Evolutionary conservation across 768 basidiomycete species (phyloP).

Genomic region (Russula virescens): DNA sequence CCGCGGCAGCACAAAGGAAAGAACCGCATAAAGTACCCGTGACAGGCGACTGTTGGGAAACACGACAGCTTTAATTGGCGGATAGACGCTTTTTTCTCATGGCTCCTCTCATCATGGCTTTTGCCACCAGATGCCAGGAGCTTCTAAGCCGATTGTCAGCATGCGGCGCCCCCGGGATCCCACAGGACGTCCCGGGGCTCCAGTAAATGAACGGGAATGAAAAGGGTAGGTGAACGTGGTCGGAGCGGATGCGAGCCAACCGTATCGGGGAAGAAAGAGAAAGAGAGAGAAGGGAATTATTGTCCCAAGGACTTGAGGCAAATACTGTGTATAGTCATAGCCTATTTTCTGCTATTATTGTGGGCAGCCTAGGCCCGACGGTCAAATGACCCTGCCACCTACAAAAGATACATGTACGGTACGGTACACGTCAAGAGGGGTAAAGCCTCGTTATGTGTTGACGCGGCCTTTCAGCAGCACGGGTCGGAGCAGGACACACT

Average conservation of each 20-base stretch:
- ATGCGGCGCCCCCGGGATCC: not conserved
- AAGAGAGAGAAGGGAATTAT: no score
- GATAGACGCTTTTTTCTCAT: not conserved
- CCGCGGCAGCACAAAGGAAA: not conserved
- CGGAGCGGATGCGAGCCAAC: constrained; percentile 5
- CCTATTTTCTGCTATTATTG: no score
- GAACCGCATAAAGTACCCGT: not conserved
- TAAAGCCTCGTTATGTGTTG: not conserved
- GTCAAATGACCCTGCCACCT: no score
- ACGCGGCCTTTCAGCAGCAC: not conserved
- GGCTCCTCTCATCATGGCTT: not conserved
- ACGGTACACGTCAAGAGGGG: no score
- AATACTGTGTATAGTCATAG: no score
- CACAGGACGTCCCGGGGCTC: no score
- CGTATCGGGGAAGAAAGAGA: not conserved
- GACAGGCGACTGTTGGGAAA: no score
- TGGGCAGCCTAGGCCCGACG: no score
- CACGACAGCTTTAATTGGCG: not conserved
- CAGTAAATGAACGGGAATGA: constrained; percentile 4
- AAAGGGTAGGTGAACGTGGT: not conserved
- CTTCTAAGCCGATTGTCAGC: constrained; percentile 8
- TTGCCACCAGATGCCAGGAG: not conserved
- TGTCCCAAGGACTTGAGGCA: no score
- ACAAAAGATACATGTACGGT: no score
- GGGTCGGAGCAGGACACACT: no score